Evolutionary conservation across 139 green algal species (phyloP), one percentile per base, ranked within the genome.

Genomic region (Edaphochlamys debaryana): DNA sequence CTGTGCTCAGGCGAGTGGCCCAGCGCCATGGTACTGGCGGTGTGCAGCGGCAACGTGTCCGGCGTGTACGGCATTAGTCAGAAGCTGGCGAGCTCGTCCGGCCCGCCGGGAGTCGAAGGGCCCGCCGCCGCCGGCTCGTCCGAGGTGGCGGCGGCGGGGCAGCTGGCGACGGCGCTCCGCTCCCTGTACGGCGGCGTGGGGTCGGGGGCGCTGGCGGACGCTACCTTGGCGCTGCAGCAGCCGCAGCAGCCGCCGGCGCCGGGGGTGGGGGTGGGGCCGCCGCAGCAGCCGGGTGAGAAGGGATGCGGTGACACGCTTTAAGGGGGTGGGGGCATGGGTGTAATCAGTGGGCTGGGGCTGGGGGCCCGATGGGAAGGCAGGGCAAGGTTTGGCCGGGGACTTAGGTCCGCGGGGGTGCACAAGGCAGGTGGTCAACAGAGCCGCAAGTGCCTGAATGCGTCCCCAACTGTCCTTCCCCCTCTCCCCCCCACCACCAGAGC

Each of bases 1-100:
- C 41, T 22, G 4, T 32, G 58, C n/a, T 62, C 88, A 76, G 88
- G 88, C 67, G 89, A 92, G 83, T 92, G 89, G 89, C 70, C 84
- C 50, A 68, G 79, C 3, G 70, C 77, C 27, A 82, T 91, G 80
- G 79, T 85, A 32, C 48, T 91, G 45, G 78, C 77, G 0, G 71
- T 89, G 45, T 86, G 85, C 62, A 17, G 36, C 9, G 88, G 85
- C 56, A 85, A 89, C 70, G 78, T 86, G 67, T 45, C 36, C 22
- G 58, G 45, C 27, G 71, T 91, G 56, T 32, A 60, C 37, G 60
- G 36, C 41, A 40, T 91, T 19, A 54, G 60, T 8, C 72, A 67
- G 32, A 62, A 72, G 42, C 32, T 87, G 75, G 63, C 42, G 25
- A 63, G 62, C n/a, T 9, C 72, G 4, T n/a, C n/a, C n/a, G n/a